A percentile compares a stretch with the other conserved stretches of the same genome.
Conservation (phyloP, 2,329 filamentous ascomycete genomes). For the Stagonosporopsis tanaceti region DNA sequence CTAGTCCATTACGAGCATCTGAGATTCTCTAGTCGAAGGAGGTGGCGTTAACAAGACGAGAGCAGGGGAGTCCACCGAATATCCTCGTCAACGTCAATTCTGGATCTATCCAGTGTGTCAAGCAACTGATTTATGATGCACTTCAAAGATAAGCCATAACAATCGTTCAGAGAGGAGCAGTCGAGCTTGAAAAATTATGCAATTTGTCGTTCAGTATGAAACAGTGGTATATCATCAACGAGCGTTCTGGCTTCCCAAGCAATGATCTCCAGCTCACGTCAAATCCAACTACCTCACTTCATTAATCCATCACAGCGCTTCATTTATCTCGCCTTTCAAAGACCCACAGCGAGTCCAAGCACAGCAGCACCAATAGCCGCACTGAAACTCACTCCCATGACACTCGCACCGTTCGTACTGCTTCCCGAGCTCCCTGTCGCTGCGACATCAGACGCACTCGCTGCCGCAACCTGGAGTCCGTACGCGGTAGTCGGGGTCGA, state of each 20-base stretch:
- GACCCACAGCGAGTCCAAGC: constrained; percentile 31
- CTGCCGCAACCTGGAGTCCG: constrained; percentile 46
- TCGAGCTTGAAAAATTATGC: not conserved
- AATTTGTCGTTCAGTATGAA: not conserved
- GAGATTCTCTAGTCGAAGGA: too few species aligned
- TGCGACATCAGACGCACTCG: constrained; percentile 21
- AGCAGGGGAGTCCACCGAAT: too few species aligned
- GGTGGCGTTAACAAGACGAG: too few species aligned
- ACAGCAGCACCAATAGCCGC: constrained; percentile 32
- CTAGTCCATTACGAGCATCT: too few species aligned
- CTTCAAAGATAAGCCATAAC: too few species aligned
- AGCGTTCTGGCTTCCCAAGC: not conserved
- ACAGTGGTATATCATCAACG: constrained; percentile 1
- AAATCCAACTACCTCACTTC: not conserved
- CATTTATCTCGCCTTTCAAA: constrained; percentile 18
- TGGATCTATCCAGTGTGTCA: too few species aligned
- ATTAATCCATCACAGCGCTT: not conserved
- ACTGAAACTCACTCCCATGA: constrained; percentile 30
- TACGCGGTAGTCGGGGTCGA: constrained; percentile 36
- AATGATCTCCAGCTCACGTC: not conserved
- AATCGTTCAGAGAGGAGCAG: not conserved
- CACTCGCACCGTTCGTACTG: constrained; percentile 21
- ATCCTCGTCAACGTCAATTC: too few species aligned
- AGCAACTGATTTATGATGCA: too few species aligned
- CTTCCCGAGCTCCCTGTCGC: not conserved